These are phyloP conservation scores for Calonectria hawksworthii DNA, from an alignment of 2,329 filamentous ascomycete genomes.

Conservation along the genomic window DNA sequence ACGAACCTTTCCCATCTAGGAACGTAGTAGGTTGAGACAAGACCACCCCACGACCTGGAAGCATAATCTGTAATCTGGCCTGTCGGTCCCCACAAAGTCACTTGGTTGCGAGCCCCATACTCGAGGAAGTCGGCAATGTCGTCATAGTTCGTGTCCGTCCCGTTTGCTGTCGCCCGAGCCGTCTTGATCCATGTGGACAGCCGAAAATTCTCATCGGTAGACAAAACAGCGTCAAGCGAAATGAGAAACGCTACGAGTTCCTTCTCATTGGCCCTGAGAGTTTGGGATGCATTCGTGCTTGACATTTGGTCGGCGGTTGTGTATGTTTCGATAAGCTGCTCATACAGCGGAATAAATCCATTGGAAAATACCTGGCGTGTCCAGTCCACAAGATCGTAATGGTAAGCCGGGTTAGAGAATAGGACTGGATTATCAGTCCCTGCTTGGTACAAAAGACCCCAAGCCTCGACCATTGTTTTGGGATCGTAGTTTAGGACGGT, in stretches of 20 bases:
- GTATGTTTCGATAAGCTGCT: neutral
- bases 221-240: neutral
- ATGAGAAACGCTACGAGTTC: neutral
- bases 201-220: neutral
- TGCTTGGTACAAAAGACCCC: neutral
- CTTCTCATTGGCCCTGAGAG: neutral
- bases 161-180: neutral
- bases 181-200: neutral
- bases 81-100: neutral
- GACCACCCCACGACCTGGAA: neutral
- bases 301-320: neutral
- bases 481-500: slow-evolving; percentile 2
- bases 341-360: neutral
- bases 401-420: neutral
- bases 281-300: neutral
- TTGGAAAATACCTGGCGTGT: neutral
- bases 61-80: neutral
- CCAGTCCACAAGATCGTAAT: neutral
- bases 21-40: neutral
- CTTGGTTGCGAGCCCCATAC: neutral
- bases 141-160: neutral
- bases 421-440: neutral
- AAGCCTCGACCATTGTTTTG: neutral
- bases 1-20: neutral
- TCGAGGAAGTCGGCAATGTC: neutral